Evolutionary conservation across 345 rosid species (phyloP).

Genomic region (Sapria himalayana): DNA sequence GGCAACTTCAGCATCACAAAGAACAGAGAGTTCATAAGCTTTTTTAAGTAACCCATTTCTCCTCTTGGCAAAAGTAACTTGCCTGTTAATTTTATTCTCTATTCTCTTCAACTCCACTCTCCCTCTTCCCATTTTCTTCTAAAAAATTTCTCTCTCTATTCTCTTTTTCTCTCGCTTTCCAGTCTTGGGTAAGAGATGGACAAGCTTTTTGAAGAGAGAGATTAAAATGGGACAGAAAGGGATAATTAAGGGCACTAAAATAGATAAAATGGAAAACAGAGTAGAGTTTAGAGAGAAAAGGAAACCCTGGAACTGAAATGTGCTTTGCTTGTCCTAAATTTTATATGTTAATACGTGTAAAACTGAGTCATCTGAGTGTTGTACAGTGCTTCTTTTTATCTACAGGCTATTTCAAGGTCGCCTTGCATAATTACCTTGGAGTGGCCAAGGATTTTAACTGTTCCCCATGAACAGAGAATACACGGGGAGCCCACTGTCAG

Average conservation of each 20-base stretch:
- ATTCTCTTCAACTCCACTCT: conserved; percentile 45
- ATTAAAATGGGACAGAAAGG: conserved; percentile 3
- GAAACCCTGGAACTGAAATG: background rate
- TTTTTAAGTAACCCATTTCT: conserved; percentile 50
- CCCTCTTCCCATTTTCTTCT: conserved; percentile 34
- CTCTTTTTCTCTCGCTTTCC: conserved; percentile 8
- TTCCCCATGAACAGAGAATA: too few relatives aligned
- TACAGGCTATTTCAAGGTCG: too few relatives aligned
- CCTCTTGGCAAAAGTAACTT: conserved; percentile 46
- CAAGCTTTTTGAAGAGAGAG: conserved; percentile 9
- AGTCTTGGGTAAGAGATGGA: conserved; percentile 15
- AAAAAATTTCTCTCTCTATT: conserved; percentile 1
- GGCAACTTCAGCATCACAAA: conserved; percentile 48
- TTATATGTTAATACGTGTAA: too few relatives aligned
- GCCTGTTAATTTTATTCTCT: conserved; percentile 51
- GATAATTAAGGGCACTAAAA: conserved; percentile 3
- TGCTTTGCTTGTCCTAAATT: background rate
- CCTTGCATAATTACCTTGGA: too few relatives aligned
- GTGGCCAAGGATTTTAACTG: too few relatives aligned
- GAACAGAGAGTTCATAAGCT: conserved; percentile 43
- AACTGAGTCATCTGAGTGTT: too few relatives aligned
- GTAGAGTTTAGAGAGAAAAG: background rate
- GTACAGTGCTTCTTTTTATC: too few relatives aligned
- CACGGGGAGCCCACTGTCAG: too few relatives aligned
- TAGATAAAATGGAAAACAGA: background rate